Evolutionary conservation across 1,284 basidiomycete genomes (phyloP).

Genomic region (Xanthoconium separans): DNA sequence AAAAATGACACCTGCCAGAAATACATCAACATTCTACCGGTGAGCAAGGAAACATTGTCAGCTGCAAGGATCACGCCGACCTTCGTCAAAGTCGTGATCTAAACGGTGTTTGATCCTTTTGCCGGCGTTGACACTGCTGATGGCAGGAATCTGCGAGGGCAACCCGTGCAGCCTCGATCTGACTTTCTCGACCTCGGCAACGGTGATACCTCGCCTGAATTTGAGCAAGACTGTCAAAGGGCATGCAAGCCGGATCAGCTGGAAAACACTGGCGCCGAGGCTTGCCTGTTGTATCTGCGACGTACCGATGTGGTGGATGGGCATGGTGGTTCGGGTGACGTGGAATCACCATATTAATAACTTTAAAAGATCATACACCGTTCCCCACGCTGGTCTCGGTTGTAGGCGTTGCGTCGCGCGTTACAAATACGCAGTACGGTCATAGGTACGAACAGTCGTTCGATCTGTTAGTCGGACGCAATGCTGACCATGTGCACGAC

Average conservation of each 20-base stretch:
- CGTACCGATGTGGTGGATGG: conserved; percentile 28
- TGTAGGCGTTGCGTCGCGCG: too few relatives aligned
- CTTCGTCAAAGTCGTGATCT: conserved; percentile 26
- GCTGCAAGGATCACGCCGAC: background rate
- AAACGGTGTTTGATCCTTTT: conserved; percentile 19
- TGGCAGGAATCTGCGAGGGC: conserved; percentile 18
- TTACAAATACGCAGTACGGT: too few relatives aligned
- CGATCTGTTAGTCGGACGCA: too few relatives aligned
- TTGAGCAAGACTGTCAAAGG: conserved; percentile 18
- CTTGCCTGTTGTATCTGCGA: background rate
- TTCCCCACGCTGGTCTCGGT: too few relatives aligned
- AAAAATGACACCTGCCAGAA: conserved; percentile 17
- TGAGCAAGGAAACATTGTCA: background rate
- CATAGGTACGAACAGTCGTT: too few relatives aligned
- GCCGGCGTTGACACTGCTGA: conserved; percentile 14
- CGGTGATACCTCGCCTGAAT: conserved; percentile 16
- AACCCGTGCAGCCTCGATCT: conserved; percentile 4
- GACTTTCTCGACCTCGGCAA: conserved; percentile 10
- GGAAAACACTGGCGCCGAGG: too few relatives aligned
- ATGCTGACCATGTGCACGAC: too few relatives aligned
- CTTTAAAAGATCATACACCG: too few relatives aligned
- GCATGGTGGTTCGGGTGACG: conserved; percentile 8
- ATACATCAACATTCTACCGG: background rate
- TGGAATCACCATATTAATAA: background rate
- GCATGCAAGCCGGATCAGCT: too few relatives aligned